These are phyloP conservation scores for Xylaria sp. DNA, from an alignment of 2,329 filamentous ascomycete species.

Conservation along the genomic window DNA sequence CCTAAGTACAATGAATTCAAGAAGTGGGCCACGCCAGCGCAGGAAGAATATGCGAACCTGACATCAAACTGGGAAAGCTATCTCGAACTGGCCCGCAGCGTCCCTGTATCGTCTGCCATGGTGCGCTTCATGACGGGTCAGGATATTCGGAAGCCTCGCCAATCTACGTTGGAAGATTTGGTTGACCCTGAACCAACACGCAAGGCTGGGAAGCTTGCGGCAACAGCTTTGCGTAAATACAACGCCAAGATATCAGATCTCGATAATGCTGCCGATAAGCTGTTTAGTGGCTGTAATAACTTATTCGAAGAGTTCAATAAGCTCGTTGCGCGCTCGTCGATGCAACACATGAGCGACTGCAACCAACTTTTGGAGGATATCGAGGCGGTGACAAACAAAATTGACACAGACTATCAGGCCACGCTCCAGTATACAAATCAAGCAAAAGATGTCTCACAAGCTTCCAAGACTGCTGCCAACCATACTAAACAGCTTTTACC, in stretches of 20 bases:
- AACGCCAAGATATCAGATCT: slow-evolving; percentile 68
- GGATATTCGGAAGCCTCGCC: slow-evolving; percentile 56
- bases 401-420: slow-evolving; percentile 85
- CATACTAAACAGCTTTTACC: slow-evolving; percentile 72
- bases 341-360: slow-evolving; percentile 70
- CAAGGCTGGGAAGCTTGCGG: slow-evolving; percentile 74
- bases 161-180: slow-evolving; percentile 76
- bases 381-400: slow-evolving; percentile 84
- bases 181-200: slow-evolving; percentile 78
- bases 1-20: slow-evolving; percentile 76
- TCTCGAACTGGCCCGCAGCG: slow-evolving; percentile 69
- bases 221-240: slow-evolving; percentile 68
- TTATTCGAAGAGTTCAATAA: slow-evolving; percentile 72
- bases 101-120: slow-evolving; percentile 74
- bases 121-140: slow-evolving; percentile 70
- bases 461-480: slow-evolving; percentile 70
- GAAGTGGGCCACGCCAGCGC: slow-evolving; percentile 74
- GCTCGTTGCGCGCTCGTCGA: slow-evolving; percentile 62
- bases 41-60: slow-evolving; percentile 73
- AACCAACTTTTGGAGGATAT: slow-evolving; percentile 82
- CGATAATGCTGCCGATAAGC: slow-evolving; percentile 66
- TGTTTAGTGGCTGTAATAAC: slow-evolving; percentile 69
- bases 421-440: slow-evolving; percentile 75
- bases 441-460: slow-evolving; percentile 67
- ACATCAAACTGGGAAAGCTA: slow-evolving; percentile 74